Base-by-base conservation (phyloP, 495 filamentous ascomycete species). In the Melanomma pulvis-pyrius region DNA sequence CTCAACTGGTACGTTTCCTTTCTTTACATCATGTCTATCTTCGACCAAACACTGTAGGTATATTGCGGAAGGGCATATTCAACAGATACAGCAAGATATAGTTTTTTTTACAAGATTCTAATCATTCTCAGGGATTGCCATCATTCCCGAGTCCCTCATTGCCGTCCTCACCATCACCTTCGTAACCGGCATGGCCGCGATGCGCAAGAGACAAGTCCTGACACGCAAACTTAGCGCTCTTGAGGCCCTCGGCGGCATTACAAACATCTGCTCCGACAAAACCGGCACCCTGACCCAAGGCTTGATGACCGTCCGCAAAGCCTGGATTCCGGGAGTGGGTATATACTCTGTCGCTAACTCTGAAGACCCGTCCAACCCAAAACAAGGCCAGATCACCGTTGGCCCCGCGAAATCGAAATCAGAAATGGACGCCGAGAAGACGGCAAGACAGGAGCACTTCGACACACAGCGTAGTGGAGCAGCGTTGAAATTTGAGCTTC, bases 101-200 rank as follows among this genome's bases (percentile, higher is more conserved):
- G n/a, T n/a, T n/a, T n/a, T n/a, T n/a, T n/a, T n/a, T n/a, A n/a
- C n/a, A n/a, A n/a, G 30, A 12, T 34, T 34, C 12, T 34, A 12
- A 34, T n/a, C 30, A 34, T 4, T 12, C 5, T 12, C 30, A 34
- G 30, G 30, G 12, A 12, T 34, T 34, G 4, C 30, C 30, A 76
- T 90, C 81, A 90, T 92, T 70, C 88, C 89, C 4, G 89, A 88
- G 57, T 87, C 84, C 65, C 78, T 91, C 58, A 87, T 90, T 48
- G 88, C 88, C 34, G 87, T 90, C 32, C 73, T 90, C 65, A 90
- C 88, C 0, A 90, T 90, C 65, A 90, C 88, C 22, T 89, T 90
- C 84, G 86, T 88, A 7, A 84, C 87, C 17, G 88, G 88, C 24
- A 88, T 86, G 12, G 87, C 86, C 74, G 83, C 86, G 25, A 91